Evolutionary conservation across 2,329 filamentous ascomycete genomes (phyloP), one percentile per base, ranked within the genome.

Genomic region (Aspergillus fumigatus): DNA sequence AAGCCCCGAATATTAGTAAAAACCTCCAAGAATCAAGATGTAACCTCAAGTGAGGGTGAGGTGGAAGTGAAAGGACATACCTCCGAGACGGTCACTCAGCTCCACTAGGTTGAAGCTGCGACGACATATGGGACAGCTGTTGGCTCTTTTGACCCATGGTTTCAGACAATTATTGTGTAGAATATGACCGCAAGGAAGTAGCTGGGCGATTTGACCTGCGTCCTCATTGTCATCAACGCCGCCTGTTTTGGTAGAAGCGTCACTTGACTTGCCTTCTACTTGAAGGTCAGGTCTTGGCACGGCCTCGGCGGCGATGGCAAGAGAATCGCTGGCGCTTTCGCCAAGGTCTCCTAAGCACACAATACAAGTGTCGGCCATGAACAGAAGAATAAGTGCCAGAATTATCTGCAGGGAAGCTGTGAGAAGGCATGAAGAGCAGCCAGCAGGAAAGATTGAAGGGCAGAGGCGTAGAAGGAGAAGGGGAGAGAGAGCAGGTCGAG

Each of bases 41-140:
- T 48, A 11, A 10, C 43, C 43, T 25, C 21, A 47, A 51, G 43
- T 54, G 50, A 56, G 57, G 48, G 61, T 58, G 55, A 59, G 56
- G 48, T 27, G 35, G 35, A 21, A 23, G 25, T 41, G 47, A 29
- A 11, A 43, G 49, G 56, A 80, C 84, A 77, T 83, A 94, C 91
- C 90, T 80, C 90, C 89, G 68, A 92, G 77, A 64, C 82, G 85
- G 69, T 89, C 85, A 73, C 88, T 88, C 59, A 99, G 86, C 71
- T 94, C 86, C 63, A 99, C 92, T 66, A 88, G 79, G 75, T 97
- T 93, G 79, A 99, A 97, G 61, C 84, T 86, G 67, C 90, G 89
- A 65, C 94, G 89, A 77, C 94, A 99, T 74, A 99, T 96, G 48
- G 94, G 94, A 75, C 94, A 99, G 72, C 92, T 97, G 76, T 97